Evolutionary conservation across 1,284 basidiomycete genomes (phyloP).

Genomic region (Hemileccinum hortonii): DNA sequence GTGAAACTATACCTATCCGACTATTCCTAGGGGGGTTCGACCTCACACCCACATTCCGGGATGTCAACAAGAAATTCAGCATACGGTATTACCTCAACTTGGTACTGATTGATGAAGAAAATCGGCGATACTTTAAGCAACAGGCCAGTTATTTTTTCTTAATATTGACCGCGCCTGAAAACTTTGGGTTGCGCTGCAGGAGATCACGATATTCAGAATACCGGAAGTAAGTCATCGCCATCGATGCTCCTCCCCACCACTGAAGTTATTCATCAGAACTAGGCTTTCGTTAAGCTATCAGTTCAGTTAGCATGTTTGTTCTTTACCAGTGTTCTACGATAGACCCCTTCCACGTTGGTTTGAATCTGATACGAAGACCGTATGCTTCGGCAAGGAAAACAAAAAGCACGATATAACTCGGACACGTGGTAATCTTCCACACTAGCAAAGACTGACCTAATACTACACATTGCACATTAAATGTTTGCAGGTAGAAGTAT

Average conservation of each 20-base stretch:
- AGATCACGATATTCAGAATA: conserved; percentile 75
- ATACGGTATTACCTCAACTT: conserved; percentile 96
- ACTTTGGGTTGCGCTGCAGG: conserved; percentile 36
- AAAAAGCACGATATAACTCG: not conserved
- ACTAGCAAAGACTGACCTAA: conserved; percentile 10
- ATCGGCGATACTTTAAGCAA: conserved; percentile 92
- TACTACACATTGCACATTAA: conserved; percentile 17
- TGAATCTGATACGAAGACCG: conserved; percentile 2
- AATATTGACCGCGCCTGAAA: not conserved
- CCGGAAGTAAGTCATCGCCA: conserved; percentile 50
- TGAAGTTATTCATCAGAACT: conserved; percentile 24
- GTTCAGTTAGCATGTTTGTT: conserved; percentile 3
- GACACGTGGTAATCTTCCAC: conserved; percentile 2
- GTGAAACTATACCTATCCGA: conserved; percentile 97
- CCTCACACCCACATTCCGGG: conserved; percentile 96
- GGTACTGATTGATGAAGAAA: conserved; percentile 97
- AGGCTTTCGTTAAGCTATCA: conserved; percentile 12
- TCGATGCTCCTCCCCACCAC: not conserved
- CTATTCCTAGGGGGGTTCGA: conserved; percentile 98
- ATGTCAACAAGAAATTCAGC: conserved; percentile 99
- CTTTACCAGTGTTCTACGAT: conserved; percentile 5
- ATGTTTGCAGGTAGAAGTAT: not conserved
- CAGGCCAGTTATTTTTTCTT: conserved; percentile 48
- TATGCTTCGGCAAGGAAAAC: not conserved
- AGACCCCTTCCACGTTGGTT: conserved; percentile 1